Evolutionary conservation across 768 basidiomycete genomes (phyloP), one percentile per base, ranked within the genome.

Genomic region (Suillus spraguei): DNA sequence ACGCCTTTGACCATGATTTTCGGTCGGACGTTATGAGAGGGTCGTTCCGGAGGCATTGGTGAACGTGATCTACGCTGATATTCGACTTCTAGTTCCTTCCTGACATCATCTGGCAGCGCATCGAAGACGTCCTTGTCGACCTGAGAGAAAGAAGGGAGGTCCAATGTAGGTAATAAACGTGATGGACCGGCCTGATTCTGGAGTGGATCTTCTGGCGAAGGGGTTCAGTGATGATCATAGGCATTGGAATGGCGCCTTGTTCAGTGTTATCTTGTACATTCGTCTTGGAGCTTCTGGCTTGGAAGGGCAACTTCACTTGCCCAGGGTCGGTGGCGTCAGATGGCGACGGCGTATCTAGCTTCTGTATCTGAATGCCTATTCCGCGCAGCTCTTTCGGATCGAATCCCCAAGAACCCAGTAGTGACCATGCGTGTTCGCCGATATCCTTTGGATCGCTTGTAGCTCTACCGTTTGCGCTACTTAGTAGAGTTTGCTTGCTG

Each of bases 301-400:
- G 79, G 74, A 96, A 96, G 0, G 83, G 78, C 35, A 95, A 74
- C 14, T 79, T 78, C 3, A 78, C 82, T 71, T 95, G 94, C 1
- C 87, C 89, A 5, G 76, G 67, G 17, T 81, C 79, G 11, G 72
- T 69, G 16, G 66, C 69, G 28, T 71, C 70, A 4, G 69, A 61
- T 2, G 72, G 77, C 1, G 77, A 75, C 17, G 72, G 68, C 8
- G 82, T 78, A 75, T 97, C 94, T 5, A 99, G 82, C 72, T 95
- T 98, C 70, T 91, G 88, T 14, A 98, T 85, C 69, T 96, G 94
- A 9, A 99, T 89, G 0, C 93, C 95, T 62, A 99, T 85, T 1
- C 97, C 97, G 24, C 97, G 84, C n/a, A 99, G 78, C 65, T 98
- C 97, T 63, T 80, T 85, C 0, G 95, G 87, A 65, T 94, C 91